Evolutionary conservation across 73 alveolate species (phyloP), one percentile per base, ranked within the genome.

Genomic region (Paramecium octaurelia): DNA sequence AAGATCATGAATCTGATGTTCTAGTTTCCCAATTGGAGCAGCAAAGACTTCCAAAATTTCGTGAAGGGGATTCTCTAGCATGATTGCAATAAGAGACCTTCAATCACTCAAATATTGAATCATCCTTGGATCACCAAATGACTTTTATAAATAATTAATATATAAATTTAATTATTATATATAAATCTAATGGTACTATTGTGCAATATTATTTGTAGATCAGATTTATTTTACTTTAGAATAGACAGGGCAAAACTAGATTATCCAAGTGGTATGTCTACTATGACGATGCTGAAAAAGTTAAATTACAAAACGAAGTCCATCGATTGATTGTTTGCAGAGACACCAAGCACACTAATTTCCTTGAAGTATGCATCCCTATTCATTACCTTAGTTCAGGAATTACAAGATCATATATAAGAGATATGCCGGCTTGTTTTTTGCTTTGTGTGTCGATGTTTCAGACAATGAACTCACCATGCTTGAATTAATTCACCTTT

Each of bases 231-330:
- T 95, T 98, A 91, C 95, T 98, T 73, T 97, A 98, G 84, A 98
- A 98, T 97, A 95, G 99, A 75, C 99, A 98, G 92, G 99, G 99
- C 24, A 97, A 97, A 92, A 98, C 99, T 8, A 92, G 99, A 38
- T 86, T 97, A 50, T 96, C 99, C 44, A 95, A 97, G 84, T 98
- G 99, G 99, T 98, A 96, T 76, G 98, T 96, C 21, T 93, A 96
- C 23, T 97, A 95, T 94, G 93, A 95, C 86, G 98, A 96, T 46
- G 93, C 93, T 29, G 96, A 93, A 88, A 96, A 95, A 92, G 80
- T 58, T 86, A 96, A 92, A 94, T 75, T 94, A 20, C 95, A 96
- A 94, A 69, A 92, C 1, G 99, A 97, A 85, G 96, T 96, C 58
- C 98, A 97, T 95, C 59, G 99, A 59, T 94, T 96, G 23, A 98